Base-by-base conservation (phyloP, 805 yeast species). In the Candida morakotiae region DNA sequence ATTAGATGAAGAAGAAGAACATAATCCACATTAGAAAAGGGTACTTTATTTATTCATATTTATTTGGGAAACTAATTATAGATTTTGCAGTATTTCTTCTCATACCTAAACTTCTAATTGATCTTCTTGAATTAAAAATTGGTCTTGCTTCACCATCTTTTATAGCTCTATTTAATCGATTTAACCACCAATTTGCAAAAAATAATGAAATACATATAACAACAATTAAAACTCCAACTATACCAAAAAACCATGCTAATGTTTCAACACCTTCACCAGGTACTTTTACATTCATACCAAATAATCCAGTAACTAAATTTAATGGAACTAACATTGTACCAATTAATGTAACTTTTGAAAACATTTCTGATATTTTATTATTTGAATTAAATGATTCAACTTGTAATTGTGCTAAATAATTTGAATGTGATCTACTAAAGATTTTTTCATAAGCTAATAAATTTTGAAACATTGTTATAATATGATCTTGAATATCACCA, bases 401-500 rank as follows among this genome's bases (percentile, higher is more conserved):
- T 62, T 89, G 97, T 48, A 91, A 67, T 54, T 88, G 96, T 0
- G 97, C 96, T 57, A 91, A 68, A 58, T 91, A 91, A 53, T 89
- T 91, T 13, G 95, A 75, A 58, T 91, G 97, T 1, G 95, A 83
- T 48, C 97, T 75, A 31, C 94, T 81, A 56, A 91, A 83, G 51
- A 91, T 91, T 72, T 89, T 89, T 57, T 91, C 98, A 55, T 87
- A 89, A 3, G 95, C 85, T 29, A 82, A 62, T 55, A 91, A 71
- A 53, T 87, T 89, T 64, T 88, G 96, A 61, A 79, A 84, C 97
- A 91, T 91, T 13, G 98, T 91, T 41, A 89, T 81, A 52, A 91
- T 84, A 75, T 89, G 98, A 71, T 89, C 97, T 64, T 88, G 96
- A 55, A 89, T 89, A 77, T 89, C 98, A 40, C 96, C 96, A 44